Conservation (phyloP, 2,329 filamentous ascomycete genomes). For the Anthostomella pinea region DNA sequence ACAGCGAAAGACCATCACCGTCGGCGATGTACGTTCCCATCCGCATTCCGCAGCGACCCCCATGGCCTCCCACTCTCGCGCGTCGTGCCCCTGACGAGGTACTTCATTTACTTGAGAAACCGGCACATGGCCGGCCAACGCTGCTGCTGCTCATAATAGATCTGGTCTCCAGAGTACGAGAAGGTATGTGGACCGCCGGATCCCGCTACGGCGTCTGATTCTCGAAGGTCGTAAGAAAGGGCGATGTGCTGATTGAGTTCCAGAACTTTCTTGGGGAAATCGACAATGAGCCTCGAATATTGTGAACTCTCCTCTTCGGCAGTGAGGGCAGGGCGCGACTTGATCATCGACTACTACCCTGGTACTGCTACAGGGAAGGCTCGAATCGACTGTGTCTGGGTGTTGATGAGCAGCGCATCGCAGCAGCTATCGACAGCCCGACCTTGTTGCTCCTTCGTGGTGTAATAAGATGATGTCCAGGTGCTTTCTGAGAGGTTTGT, state of each 20-base stretch:
- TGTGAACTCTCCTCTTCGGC: constrained; percentile 22
- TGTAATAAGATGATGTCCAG: no score
- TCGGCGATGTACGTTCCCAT: constrained; percentile 54
- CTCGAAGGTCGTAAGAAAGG: constrained; percentile 22
- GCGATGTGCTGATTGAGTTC: constrained; percentile 28
- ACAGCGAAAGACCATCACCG: constrained; percentile 59
- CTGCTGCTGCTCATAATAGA: no score
- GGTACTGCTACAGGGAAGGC: no score
- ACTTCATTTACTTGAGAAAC: constrained; percentile 51
- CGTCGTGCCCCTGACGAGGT: constrained; percentile 1
- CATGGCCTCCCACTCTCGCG: no score
- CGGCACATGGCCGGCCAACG: constrained; percentile 47
- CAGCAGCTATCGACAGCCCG: no score
- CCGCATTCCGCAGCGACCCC: no score
- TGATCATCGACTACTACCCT: no score
- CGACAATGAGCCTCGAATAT: constrained; percentile 26
- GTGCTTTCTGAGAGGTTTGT: no score
- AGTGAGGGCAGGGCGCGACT: no score
- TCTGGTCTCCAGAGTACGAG: no score
- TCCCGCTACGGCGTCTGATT: constrained; percentile 9
- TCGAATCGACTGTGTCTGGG: no score
- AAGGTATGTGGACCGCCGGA: constrained; percentile 23
- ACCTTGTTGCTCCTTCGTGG: constrained; percentile 8
- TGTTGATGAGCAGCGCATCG: no score
- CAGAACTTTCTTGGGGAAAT: constrained; percentile 30